Evolutionary conservation across 2,329 filamentous ascomycete genomes (phyloP).

Genomic region (Rasamsonia emersonii): DNA sequence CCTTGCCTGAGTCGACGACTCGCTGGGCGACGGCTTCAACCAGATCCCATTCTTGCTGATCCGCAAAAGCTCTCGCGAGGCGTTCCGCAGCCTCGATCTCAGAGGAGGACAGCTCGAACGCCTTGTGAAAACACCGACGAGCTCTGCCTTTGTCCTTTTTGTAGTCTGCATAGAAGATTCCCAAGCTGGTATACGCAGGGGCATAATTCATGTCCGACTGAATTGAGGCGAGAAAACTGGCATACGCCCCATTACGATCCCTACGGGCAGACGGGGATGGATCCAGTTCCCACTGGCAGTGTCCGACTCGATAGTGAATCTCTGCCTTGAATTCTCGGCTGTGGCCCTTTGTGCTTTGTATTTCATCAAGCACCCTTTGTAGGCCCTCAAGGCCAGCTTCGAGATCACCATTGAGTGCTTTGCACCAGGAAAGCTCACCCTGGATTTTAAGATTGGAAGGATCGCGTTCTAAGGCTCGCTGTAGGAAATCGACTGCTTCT

Average conservation of each 20-base stretch:
- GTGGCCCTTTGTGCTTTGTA: conserved; percentile 54
- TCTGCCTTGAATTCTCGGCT: conserved; percentile 69
- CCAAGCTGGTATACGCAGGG: conserved; percentile 82
- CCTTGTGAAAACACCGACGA: conserved; percentile 90
- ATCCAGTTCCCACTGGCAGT: conserved; percentile 79
- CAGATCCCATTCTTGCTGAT: conserved; percentile 89
- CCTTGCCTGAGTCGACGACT: conserved; percentile 89
- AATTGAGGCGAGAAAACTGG: conserved; percentile 71
- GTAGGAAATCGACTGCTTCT: conserved; percentile 71
- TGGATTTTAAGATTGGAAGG: conserved; percentile 66
- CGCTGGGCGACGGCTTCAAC: conserved; percentile 88
- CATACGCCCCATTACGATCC: conserved; percentile 72
- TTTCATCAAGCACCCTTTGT: conserved; percentile 56
- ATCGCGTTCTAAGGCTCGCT: conserved; percentile 66
- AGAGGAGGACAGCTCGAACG: conserved; percentile 80
- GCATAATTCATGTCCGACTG: conserved; percentile 83
- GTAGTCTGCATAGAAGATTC: conserved; percentile 86
- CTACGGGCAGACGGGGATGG: conserved; percentile 65
- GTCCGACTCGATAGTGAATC: conserved; percentile 76
- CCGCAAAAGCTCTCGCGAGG: conserved; percentile 75
- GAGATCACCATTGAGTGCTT: conserved; percentile 72
- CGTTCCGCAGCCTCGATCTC: conserved; percentile 83
- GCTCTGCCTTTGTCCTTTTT: conserved; percentile 78
- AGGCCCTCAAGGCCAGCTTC: conserved; percentile 59
- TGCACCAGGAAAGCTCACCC: conserved; percentile 87